Base-by-base conservation (phyloP, 2,329 filamentous ascomycete genomes). In the Aquanectria penicillioides region DNA sequence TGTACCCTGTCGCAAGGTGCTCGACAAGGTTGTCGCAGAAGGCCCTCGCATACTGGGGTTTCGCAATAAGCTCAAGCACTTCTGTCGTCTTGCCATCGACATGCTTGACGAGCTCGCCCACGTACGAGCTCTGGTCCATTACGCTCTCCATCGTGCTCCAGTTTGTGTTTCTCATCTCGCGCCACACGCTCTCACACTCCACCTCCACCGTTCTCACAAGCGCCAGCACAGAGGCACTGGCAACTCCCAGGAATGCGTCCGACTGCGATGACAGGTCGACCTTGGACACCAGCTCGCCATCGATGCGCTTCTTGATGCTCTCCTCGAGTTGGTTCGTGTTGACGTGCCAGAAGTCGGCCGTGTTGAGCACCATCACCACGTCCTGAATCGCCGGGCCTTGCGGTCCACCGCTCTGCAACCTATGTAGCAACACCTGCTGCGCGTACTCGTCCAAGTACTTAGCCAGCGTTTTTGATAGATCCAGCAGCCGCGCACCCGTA, bases 1-100 rank as follows among this genome's bases (percentile, higher is more conserved):
- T 86, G 73, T 95, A 98, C 1, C 88, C 85, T 55, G 84, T 90
- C 13, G 91, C 90, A 63, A 98, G 80, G 62, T 92, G 85, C 74
- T 99, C 95, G 33, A 98, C 92, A n/a, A 98, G 80, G 64, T 98
- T 94, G 75, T 99, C 95, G 68, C 92, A 96, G 73, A 98, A 97
- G 0, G 95, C 94, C 59, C 95, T 85, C 9, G 94, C 92, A 74
- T 98, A 99, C 73, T 97, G 94, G 67, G 90, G 92, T 77, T 99
- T 98, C 64, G 91, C 88, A 10, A 98, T 81, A 41, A 93, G 78
- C 5, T 83, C 86, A 36, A 99, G 77, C 3, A 97, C 91, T 69
- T 95, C 92, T 23, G 84, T 84, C 12, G 91, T 86, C 63, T 88
- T 89, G 4, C 83, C 80, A 71, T 93, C 92, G 57, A 96, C 84